These are phyloP conservation scores for Scedosporium dehoogii DNA, from an alignment of 2,329 filamentous ascomycete species.

Conservation along the genomic window DNA sequence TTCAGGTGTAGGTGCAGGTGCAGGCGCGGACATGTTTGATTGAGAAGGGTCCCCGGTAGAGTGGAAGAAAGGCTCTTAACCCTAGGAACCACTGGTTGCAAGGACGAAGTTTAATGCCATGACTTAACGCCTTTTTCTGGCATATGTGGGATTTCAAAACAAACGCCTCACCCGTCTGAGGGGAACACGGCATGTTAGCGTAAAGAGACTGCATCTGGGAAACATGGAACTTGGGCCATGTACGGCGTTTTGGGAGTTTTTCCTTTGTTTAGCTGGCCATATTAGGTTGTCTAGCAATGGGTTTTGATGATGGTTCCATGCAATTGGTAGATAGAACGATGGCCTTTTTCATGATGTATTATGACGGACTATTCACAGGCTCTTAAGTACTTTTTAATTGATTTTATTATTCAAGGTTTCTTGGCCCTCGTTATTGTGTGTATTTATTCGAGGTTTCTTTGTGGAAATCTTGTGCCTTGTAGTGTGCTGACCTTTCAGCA, in stretches of 20 bases:
- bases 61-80: background rate
- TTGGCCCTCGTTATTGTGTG: background rate
- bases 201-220: background rate
- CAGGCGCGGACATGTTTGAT: slow-evolving; percentile 27
- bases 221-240: background rate
- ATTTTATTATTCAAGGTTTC: background rate
- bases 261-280: background rate
- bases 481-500: too few relatives aligned
- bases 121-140: background rate
- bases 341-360: background rate
- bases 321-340: background rate
- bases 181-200: background rate
- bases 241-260: background rate
- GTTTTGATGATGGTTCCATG: background rate
- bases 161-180: background rate
- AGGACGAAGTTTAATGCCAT: background rate
- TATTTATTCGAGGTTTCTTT: too few relatives aligned
- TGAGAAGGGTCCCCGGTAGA: slow-evolving; percentile 11
- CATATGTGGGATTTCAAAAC: background rate
- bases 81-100: too few relatives aligned
- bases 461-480: too few relatives aligned
- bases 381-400: background rate
- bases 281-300: background rate
- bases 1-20: too few relatives aligned
- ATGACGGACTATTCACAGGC: background rate